These are phyloP conservation scores for Ogataea parapolymorpha DNA, from an alignment of 805 yeast species.

Conservation along the genomic window DNA sequence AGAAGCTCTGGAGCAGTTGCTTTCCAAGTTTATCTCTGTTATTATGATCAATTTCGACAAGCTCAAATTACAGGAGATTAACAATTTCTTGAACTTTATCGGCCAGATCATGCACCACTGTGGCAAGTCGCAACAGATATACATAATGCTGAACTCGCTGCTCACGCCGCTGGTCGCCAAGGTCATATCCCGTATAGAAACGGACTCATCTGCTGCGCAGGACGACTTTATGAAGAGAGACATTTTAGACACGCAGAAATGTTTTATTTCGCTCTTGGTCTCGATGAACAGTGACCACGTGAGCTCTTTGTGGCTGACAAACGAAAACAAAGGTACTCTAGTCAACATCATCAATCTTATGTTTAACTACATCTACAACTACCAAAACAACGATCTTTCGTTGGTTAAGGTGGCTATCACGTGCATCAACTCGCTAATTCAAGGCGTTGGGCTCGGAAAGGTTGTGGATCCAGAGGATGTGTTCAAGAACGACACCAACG, in stretches of 20 bases:
- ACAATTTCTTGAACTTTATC: slow-evolving; percentile 78
- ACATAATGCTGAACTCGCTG: slow-evolving; percentile 68
- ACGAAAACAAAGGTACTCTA: slow-evolving; percentile 55
- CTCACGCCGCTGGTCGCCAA: slow-evolving; percentile 71
- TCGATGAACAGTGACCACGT: slow-evolving; percentile 73
- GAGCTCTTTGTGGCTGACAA: slow-evolving; percentile 69
- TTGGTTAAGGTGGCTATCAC: slow-evolving; percentile 67
- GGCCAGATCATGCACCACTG: slow-evolving; percentile 85
- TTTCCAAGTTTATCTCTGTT: slow-evolving; percentile 69
- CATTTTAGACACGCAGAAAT: slow-evolving; percentile 60
- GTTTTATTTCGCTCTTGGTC: slow-evolving; percentile 66
- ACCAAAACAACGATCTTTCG: slow-evolving; percentile 54
- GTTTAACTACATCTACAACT: slow-evolving; percentile 58
- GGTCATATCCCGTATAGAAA: slow-evolving; percentile 42
- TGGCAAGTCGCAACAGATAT: slow-evolving; percentile 61
- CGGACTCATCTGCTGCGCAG: slow-evolving; percentile 18
- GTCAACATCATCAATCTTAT: slow-evolving; percentile 60
- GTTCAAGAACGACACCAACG: slow-evolving; percentile 41
- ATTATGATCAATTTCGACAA: slow-evolving; percentile 56
- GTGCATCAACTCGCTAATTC: slow-evolving; percentile 61
- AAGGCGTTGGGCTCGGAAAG: slow-evolving; percentile 64
- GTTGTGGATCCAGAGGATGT: slow-evolving; percentile 61
- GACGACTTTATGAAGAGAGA: slow-evolving; percentile 48
- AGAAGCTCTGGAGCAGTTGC: slow-evolving; percentile 37
- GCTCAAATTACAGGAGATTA: slow-evolving; percentile 60